phyloP scores from a whole-genome alignment of 306 rosid genomes.

The Cucumis melo region DNA sequence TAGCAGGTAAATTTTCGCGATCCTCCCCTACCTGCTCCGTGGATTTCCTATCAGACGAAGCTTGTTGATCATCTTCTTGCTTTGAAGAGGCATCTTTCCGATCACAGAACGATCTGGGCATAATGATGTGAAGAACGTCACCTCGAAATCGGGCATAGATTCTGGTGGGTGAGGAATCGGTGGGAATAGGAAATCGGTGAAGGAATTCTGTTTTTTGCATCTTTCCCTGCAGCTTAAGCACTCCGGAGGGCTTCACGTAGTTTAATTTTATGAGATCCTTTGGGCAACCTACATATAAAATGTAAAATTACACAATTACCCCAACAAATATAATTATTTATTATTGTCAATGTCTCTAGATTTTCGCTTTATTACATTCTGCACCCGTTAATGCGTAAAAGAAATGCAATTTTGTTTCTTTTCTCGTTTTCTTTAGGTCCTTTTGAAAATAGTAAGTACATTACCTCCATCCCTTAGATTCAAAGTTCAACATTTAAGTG shows the following conservation, averaged over 20 bases:
- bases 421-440: too few species aligned
- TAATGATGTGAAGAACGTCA: neutral
- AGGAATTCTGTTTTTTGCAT: neutral
- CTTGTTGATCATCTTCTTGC: neutral
- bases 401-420: too few species aligned
- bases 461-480: too few species aligned
- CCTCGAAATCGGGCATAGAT: constrained; percentile 1
- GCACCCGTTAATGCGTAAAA: too few species aligned
- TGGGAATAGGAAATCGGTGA: neutral
- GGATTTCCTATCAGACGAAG: neutral
- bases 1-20: neutral
- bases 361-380: too few species aligned
- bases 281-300: neutral
- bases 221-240: neutral
- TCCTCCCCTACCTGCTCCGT: neutral
- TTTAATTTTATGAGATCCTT: neutral
- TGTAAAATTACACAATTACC: neutral
- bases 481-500: too few species aligned
- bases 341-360: too few species aligned
- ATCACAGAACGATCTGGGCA: neutral
- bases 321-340: neutral
- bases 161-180: neutral
- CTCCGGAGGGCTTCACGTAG: neutral
- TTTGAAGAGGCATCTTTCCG: neutral
- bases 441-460: too few species aligned